Evolutionary conservation across 352 stramenopile species (phyloP).

Genomic region (Pythium sukuiense): DNA sequence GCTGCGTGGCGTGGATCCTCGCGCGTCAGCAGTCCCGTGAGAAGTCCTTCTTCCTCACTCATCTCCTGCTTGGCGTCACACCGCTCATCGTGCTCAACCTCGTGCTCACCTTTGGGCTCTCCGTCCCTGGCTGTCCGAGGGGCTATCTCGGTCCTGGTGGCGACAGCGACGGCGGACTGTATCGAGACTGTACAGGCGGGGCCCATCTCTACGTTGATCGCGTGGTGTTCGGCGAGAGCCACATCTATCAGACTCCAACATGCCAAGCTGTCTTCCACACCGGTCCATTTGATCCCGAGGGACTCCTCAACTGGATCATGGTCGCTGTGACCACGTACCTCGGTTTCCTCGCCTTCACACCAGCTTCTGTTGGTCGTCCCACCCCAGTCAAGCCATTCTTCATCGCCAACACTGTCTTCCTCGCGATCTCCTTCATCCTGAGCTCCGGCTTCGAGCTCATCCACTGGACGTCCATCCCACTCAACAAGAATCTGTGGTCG

Average conservation of each 20-base stretch:
- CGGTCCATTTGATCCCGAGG: conserved; percentile 74
- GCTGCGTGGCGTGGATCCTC: conserved; percentile 1
- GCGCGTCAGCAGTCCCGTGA: background rate
- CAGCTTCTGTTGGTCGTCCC: background rate
- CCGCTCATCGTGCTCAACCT: conserved; percentile 54
- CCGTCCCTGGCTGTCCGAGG: conserved; percentile 64
- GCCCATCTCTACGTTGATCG: conserved; percentile 73
- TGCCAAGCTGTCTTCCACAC: conserved; percentile 57
- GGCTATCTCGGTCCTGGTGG: conserved; percentile 78
- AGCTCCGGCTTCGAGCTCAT: conserved; percentile 21
- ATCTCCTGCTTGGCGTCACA: conserved; percentile 34
- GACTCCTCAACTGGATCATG: conserved; percentile 76
- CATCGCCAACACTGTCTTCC: background rate
- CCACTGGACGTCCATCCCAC: conserved; percentile 41
- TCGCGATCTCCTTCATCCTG: background rate
- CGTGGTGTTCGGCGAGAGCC: conserved; percentile 50
- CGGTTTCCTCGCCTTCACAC: conserved; percentile 51
- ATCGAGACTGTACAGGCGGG: conserved; percentile 74
- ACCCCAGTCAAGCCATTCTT: conserved; percentile 3
- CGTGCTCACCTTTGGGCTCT: conserved; percentile 45
- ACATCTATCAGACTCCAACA: conserved; percentile 71
- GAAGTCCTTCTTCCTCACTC: conserved; percentile 18
- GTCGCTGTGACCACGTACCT: conserved; percentile 58
- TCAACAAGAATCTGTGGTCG: conserved; percentile 90
- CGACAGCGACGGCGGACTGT: conserved; percentile 35